Base-by-base conservation (phyloP, 345 rosid species). In the Camelina hispida region DNA sequence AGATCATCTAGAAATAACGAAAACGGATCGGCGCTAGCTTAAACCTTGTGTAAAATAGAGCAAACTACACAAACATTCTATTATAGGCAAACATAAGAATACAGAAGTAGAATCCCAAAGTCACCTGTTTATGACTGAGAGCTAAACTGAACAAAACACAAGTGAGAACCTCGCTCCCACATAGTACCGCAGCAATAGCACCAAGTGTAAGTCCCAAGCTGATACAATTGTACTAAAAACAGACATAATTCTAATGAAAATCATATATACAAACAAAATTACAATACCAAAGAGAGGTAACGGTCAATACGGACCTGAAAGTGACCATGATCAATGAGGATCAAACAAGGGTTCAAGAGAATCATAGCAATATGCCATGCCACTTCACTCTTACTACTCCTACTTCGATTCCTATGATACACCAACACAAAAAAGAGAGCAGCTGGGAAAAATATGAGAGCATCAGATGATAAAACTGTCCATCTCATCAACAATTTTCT, bases 91-190 rank as follows among this genome's bases (percentile, higher is more conserved):
- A 13, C 50, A 56, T 14, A 66, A 57, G 14, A 17, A 37, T 22
- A 48, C 18, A 65, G 3, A 4, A 67, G 35, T 35, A 40, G 0
- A 72, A n/a, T 7, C 50, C 56, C 14, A 55, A 74, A 74, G 44
- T 40, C 42, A 92, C 99, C 96, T 95, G 96, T 81, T 95, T 90
- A 82, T 95, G 99, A 76, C 88, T 90, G 81, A 95, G 96, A 74
- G 99, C 93, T 44, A 89, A 87, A 77, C 87, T 86, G 82, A 84
- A 95, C 37, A 95, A 82, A 47, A 83, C 83, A 74, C 84, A 84
- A 64, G 86, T 91, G 58, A 84, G 62, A 59, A 87, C 82, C 76
- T 93, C 88, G 32, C 77, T 86, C 74, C 85, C 82, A 50, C 88
- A 84, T 42, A 93, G 88, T 51, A 87, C 77, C 18, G 98, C 91